These are phyloP conservation scores for Quercus gilva DNA, from an alignment of 306 rosid genomes.

Conservation along the genomic window DNA sequence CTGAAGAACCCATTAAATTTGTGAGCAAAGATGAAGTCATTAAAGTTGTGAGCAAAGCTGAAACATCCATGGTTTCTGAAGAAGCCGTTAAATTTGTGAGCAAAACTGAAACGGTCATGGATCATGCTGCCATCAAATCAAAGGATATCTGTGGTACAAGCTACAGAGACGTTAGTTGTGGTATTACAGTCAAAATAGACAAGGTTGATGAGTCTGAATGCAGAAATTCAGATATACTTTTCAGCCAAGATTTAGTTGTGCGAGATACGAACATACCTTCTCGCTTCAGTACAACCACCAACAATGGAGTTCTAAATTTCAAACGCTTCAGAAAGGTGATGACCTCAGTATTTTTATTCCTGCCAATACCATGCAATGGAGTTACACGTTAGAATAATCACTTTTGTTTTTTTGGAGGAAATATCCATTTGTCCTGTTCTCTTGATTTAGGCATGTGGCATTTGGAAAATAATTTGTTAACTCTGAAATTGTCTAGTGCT, in stretches of 20 bases:
- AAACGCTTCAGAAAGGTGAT: slow-evolving; percentile 82
- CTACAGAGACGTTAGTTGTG: slow-evolving; percentile 26
- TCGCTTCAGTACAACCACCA: slow-evolving; percentile 26
- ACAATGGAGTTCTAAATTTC: slow-evolving; percentile 52
- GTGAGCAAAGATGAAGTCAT: slow-evolving; percentile 17
- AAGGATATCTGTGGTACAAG: slow-evolving; percentile 23
- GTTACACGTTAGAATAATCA: background rate
- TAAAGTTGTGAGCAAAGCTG: slow-evolving; percentile 19
- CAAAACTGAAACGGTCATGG: slow-evolving; percentile 28
- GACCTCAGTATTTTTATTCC: slow-evolving; percentile 18
- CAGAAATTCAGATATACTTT: slow-evolving; percentile 48
- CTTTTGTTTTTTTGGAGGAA: background rate
- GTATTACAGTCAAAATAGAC: slow-evolving; percentile 40
- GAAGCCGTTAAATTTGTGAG: background rate
- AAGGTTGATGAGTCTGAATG: slow-evolving; percentile 43
- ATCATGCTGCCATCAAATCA: slow-evolving; percentile 8
- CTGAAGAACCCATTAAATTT: slow-evolving; percentile 48
- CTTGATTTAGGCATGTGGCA: background rate
- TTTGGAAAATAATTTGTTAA: background rate
- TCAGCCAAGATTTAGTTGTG: slow-evolving; percentile 62
- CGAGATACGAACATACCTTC: slow-evolving; percentile 35
- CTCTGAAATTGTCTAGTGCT: background rate
- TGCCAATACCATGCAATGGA: background rate
- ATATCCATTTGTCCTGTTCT: background rate
- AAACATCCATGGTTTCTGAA: background rate